phyloP scores from a whole-genome alignment of 208 protist species.

The Strigomonas culicis region DNA sequence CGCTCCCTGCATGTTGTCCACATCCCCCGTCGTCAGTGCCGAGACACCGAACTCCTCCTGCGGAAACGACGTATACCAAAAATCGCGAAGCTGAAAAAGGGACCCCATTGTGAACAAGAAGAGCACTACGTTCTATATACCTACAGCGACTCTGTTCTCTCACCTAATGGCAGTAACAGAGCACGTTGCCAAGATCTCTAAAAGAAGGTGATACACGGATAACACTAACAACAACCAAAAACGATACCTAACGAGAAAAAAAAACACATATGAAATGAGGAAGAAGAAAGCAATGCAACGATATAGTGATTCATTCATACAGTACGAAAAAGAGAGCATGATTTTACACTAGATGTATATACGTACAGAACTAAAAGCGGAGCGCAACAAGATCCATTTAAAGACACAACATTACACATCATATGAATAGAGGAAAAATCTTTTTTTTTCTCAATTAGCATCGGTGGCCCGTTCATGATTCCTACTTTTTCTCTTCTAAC shows the following conservation, averaged over 20 bases:
- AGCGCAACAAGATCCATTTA: too few species aligned
- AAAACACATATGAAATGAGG: background rate
- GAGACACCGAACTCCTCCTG: constrained; percentile 77
- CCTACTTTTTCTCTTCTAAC: background rate
- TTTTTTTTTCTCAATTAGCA: constrained; percentile 9
- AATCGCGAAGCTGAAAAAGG: constrained; percentile 90
- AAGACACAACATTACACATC: background rate
- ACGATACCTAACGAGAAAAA: background rate
- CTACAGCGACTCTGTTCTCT: too few species aligned
- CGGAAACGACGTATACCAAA: constrained; percentile 76
- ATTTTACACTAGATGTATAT: too few species aligned
- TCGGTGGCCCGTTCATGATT: constrained; percentile 2
- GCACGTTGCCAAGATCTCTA: background rate
- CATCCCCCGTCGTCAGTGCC: constrained; percentile 61
- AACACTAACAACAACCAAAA: background rate
- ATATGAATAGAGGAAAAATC: background rate
- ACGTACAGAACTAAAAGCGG: too few species aligned
- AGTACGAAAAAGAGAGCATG: too few species aligned
- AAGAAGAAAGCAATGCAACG: background rate
- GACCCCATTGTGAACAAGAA: constrained; percentile 67
- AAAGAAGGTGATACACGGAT: background rate
- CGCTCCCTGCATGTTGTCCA: constrained; percentile 52
- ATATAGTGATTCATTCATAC: background rate
- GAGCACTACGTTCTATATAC: too few species aligned
- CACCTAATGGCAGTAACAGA: too few species aligned